These are phyloP conservation scores for Coprinellus aureogranulatus DNA, from an alignment of 768 basidiomycete species.

Conservation along the genomic window DNA sequence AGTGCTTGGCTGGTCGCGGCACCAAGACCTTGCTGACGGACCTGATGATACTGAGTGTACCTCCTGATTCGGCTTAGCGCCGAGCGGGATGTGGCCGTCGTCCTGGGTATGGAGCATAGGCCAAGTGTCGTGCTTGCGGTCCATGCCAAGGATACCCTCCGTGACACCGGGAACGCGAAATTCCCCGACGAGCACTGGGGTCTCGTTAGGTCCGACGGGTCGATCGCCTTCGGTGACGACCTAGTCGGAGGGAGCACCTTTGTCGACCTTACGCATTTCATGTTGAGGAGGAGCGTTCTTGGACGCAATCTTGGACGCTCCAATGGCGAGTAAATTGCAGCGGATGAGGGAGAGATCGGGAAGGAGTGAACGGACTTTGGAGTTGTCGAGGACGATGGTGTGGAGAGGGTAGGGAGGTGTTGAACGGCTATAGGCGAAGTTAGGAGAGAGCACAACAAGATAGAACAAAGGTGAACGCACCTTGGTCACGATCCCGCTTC, in stretches of 20 bases:
- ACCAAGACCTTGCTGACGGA: background rate
- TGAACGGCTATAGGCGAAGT: conserved; percentile 53
- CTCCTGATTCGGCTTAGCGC: conserved; percentile 23
- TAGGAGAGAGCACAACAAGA: background rate
- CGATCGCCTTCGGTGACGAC: conserved; percentile 53
- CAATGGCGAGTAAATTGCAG: conserved; percentile 78
- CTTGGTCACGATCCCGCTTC: conserved; percentile 60
- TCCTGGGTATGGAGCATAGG: conserved; percentile 19
- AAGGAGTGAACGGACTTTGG: conserved; percentile 86
- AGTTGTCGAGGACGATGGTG: conserved; percentile 86
- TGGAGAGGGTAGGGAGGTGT: conserved; percentile 87
- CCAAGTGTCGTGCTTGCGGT: conserved; percentile 48
- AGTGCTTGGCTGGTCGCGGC: background rate
- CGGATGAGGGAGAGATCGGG: conserved; percentile 76
- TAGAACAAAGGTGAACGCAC: conserved; percentile 29
- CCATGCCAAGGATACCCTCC: conserved; percentile 30
- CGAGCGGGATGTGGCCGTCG: conserved; percentile 28
- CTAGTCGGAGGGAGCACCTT: conserved; percentile 64
- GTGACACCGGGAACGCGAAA: conserved; percentile 31
- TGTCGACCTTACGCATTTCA: conserved; percentile 60
- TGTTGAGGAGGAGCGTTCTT: conserved; percentile 65
- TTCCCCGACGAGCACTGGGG: conserved; percentile 28
- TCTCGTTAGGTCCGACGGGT: conserved; percentile 27
- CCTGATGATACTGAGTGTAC: background rate
- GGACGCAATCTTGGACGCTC: conserved; percentile 70